Evolutionary conservation across 202 grass and related monocot genomes (phyloP), one percentile per base, ranked within the genome.

Genomic region (Schoenoplectus triqueter): DNA sequence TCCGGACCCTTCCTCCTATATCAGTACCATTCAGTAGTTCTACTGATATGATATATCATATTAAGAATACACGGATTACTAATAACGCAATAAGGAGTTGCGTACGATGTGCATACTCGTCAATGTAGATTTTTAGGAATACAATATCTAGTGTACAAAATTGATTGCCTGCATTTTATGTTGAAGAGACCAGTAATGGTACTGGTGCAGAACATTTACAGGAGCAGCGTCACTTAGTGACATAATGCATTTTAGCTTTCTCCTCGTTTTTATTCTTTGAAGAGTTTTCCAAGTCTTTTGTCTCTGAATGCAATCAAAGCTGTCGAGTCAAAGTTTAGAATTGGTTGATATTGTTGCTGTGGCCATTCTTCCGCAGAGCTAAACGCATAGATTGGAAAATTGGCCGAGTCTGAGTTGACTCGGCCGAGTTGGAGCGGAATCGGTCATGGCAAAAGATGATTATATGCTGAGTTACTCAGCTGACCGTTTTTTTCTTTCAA

Each of bases 1-100:
- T 87, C 89, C 80, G 66, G 85, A 89, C 78, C 90, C 88, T 78
- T 84, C 83, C 63, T 47, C 85, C 50, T 80, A 86, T 51, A 60
- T 85, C 51, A 87, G 73, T 66, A 80, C 56, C 73, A 84, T 80
- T 88, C 82, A 91, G 86, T 85, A 80, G 84, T 70, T 66, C 17
- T 3, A 21, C 44, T 73, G 15, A 18, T 72, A 8, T 19, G 10
- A 41, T 67, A 40, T 40, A 9, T 41, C 2, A 2, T 3, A 0
- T 1, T 40, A 67, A 10, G 31, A 67, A 6, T 67, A 11, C 8
- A 11, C 9, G 0, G 10, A 66, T 11, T 41, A 41, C 31, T 1
- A 67, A 11, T 62, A 19, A 9, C 9, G 31, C 2, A 67, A 13
- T 67, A 52, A 52, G 50, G 59, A 62, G 3, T 62, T 19, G 64